Base-by-base conservation (phyloP, 768 basidiomycete genomes). In the Leccinum pellstonianum region DNA sequence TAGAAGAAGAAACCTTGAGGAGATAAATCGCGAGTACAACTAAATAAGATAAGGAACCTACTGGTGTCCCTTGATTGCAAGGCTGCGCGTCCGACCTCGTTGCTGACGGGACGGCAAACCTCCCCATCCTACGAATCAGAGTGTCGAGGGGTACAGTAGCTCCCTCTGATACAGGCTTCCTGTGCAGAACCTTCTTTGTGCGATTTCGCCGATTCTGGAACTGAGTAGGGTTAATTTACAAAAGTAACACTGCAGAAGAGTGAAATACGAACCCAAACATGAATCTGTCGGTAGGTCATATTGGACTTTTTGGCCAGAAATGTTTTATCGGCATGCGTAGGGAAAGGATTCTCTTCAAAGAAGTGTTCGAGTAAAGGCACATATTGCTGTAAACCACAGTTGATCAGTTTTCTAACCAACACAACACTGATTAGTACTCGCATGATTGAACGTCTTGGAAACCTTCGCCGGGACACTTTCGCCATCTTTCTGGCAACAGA, bases 91-190 rank as follows among this genome's bases (percentile, higher is more conserved):
- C 63, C 63, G 33, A n/a, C 35, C 43, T 70, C 37, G 17, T 38
- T 43, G 17, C 58, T 62, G 1, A 70, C 14, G 51, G 71, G 15
- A 75, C 56, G 17, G 68, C 56, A 14, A 65, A 73, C 19, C 55
- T 62, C 2, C 65, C 55, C 73, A 76, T 76, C 15, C 59, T 57
- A 77, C 54, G 19, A 25, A 23, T 23, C 15, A 56, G 31, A 19
- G 11, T 50, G 43, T 56, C 47, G 12, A 51, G 55, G 3, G 55
- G 47, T 9, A 23, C 31, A 25, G 31, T 51, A 7, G 19, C 31
- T 1, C 47, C 31, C 10, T 56, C 55, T 7, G 6, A 11, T 2
- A 9, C 15, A 0, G 46, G 31, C 9, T 56, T 51, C 21, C 11
- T 56, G 15, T 15, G 46, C 43, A 27, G n/a, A 25, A 6, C 7